Evolutionary conservation across 139 green algal species (phyloP).

Genomic region (Eudorina sp.): DNA sequence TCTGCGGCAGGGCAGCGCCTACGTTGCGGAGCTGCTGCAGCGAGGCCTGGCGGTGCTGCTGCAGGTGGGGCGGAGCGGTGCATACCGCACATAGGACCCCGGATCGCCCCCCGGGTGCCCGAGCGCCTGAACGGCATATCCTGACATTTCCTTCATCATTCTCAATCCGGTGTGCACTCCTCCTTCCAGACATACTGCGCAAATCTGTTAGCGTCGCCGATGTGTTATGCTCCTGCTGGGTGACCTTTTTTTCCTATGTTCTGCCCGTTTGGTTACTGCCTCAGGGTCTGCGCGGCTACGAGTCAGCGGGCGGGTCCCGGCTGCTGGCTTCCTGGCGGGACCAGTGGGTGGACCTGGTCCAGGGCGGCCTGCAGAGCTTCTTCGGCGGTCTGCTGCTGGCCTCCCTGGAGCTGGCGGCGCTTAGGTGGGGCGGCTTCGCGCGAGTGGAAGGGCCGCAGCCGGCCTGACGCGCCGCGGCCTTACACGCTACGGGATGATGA

Average conservation of each 20-base stretch:
- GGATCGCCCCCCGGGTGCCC: too few relatives aligned
- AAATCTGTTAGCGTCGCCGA: too few relatives aligned
- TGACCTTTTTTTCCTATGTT: too few relatives aligned
- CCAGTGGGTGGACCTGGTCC: conserved; percentile 75
- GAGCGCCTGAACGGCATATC: too few relatives aligned
- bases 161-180: too few relatives aligned
- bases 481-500: too few relatives aligned
- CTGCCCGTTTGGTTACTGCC: background rate
- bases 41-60: conserved; percentile 67
- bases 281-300: conserved; percentile 72
- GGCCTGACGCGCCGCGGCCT: too few relatives aligned
- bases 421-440: conserved; percentile 30
- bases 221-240: too few relatives aligned
- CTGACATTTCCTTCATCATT: too few relatives aligned
- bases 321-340: conserved; percentile 72
- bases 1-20: conserved; percentile 57
- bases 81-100: too few relatives aligned
- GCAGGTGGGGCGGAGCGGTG: conserved; percentile 52
- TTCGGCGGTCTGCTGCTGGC: conserved; percentile 63
- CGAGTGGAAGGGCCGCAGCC: too few relatives aligned
- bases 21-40: conserved; percentile 63
- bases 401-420: conserved; percentile 43
- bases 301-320: conserved; percentile 57
- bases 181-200: too few relatives aligned
- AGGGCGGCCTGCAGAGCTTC: conserved; percentile 77